Base-by-base conservation (phyloP, 495 filamentous ascomycete genomes). In the Aspergillus incahuasiensis region DNA sequence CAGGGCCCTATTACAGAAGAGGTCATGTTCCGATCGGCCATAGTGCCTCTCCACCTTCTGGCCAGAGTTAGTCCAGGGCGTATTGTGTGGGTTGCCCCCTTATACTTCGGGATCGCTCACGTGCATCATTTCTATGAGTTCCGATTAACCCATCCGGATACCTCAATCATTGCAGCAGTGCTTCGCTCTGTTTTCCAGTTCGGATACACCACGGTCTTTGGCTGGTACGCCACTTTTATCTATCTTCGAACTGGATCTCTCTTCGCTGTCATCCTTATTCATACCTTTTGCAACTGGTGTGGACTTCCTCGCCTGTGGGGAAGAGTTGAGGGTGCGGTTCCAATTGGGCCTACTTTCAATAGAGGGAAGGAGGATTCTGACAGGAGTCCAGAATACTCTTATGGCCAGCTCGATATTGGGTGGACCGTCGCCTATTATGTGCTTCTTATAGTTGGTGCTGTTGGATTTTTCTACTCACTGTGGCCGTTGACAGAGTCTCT, bases 111-210 rank as follows among this genome's bases (percentile, higher is more conserved):
- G 52, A 87, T 98, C 47, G 90, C 92, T 11, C 94, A 98, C 74
- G 69, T 96, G 24, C 92, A 98, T 71, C 94, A 97, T 73, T 90
- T 91, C 70, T 96, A 96, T 73, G 94, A 98, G 73, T 97, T 92
- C 74, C 82, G 85, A 28, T 74, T 95, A 9, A 87, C 85, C 0
- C 82, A 96, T 63, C 90, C 92, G 15, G 75, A 83, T 57, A 84
- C 86, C 2, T 78, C 87, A 5, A 59, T 82, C 12, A 39, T 77
- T 5, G 74, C 76, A 1, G 84, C 84, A 5, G 52, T 92, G 0
- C 56, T 89, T 5, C 83, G 90, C 42, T 88, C 88, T 1, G 39
- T 90, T 18, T 81, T 97, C 58, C 94, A 98, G 66, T 86, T 98
- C 61, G 75, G 79, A n/a, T 98, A 95, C 65, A 97, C 94, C 5